phyloP scores from a whole-genome alignment of 768 basidiomycete genomes.

The Rhodocollybia butyracea region DNA sequence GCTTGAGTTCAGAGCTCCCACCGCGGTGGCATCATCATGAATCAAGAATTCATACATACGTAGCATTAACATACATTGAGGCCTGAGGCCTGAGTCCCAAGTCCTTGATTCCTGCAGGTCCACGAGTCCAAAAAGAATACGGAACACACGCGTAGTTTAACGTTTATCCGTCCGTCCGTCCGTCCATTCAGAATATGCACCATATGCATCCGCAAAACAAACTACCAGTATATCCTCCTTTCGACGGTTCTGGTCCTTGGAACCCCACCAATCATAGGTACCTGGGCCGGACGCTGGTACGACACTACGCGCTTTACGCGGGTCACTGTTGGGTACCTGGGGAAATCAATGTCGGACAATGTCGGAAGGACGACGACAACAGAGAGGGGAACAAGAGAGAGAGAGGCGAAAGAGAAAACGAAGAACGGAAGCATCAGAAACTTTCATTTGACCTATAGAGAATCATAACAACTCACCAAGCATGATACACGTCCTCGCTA shows the following conservation, averaged over 20 bases:
- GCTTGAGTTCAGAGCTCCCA: no score
- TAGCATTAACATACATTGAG: no score
- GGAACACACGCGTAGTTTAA: no score
- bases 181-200: no score
- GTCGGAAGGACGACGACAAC: background rate
- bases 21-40: no score
- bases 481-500: slow-evolving; percentile 60
- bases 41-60: no score
- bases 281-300: slow-evolving; percentile 42
- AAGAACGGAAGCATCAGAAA: background rate
- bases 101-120: no score
- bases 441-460: background rate
- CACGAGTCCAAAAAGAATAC: no score
- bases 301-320: slow-evolving; percentile 73
- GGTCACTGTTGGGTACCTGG: slow-evolving; percentile 75
- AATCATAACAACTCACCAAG: slow-evolving; percentile 43
- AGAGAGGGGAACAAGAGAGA: background rate
- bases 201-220: background rate
- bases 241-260: slow-evolving; percentile 61
- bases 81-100: no score
- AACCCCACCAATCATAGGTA: slow-evolving; percentile 24
- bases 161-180: no score
- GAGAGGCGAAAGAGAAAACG: background rate
- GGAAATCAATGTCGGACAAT: background rate
- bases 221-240: slow-evolving; percentile 71